Percentiles rank a stretch among this genome's conserved stretches.
Conservation (phyloP, 306 rosid genomes). For the Phaseolus lunatus region DNA sequence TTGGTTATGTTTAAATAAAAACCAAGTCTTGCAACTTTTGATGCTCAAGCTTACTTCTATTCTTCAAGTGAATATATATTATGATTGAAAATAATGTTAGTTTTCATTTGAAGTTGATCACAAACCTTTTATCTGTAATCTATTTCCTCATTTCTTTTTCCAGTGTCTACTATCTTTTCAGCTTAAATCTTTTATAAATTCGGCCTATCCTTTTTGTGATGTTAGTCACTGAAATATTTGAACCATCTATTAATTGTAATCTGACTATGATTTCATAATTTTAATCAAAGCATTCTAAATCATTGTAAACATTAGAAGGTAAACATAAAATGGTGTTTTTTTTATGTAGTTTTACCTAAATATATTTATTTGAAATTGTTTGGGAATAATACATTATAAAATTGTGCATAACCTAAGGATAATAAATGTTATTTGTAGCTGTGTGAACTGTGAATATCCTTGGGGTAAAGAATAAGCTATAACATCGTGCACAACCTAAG, state of each 20-base stretch:
- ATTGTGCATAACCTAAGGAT: too few relatives aligned
- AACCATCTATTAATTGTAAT: background rate
- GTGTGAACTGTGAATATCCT: background rate
- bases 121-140: background rate
- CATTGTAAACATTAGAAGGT: background rate
- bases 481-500: background rate
- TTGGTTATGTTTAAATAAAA: background rate
- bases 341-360: background rate
- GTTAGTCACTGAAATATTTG: background rate
- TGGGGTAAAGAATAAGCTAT: background rate
- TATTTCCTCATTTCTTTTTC: slow-evolving; percentile 14
- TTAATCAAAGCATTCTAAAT: background rate
- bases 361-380: background rate
- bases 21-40: background rate
- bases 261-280: slow-evolving; percentile 4
- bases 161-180: background rate
- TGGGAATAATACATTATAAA: background rate
- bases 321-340: background rate
- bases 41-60: background rate
- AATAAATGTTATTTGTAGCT: slow-evolving; percentile 1
- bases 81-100: background rate
- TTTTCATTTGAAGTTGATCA: background rate
- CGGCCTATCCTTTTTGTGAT: background rate
- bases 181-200: background rate
- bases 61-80: background rate